Evolutionary conservation across 179 eudicot species (phyloP).

Genomic region (Silene noctiflora): DNA sequence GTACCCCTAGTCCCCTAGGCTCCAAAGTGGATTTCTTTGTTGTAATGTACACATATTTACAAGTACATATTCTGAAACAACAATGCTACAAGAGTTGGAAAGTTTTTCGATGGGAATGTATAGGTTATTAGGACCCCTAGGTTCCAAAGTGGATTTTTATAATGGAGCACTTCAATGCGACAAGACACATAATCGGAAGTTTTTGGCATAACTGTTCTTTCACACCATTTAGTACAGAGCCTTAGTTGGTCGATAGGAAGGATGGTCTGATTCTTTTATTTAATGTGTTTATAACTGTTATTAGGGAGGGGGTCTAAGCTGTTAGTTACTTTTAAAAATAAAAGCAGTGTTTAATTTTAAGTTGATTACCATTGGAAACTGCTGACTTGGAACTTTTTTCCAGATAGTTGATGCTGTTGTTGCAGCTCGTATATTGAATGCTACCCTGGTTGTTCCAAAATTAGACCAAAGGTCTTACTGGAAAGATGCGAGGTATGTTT

Average conservation of each 20-base stretch:
- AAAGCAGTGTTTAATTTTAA: constrained; percentile 3
- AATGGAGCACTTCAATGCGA: no score
- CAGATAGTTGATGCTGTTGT: constrained; percentile 98
- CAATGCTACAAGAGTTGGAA: background rate
- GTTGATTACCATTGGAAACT: constrained; percentile 8
- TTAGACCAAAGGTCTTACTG: constrained; percentile 91
- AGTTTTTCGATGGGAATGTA: background rate
- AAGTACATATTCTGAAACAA: no score
- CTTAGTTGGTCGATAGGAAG: background rate
- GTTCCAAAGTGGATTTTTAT: background rate
- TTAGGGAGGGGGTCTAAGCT: background rate
- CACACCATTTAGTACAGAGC: background rate
- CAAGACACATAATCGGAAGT: background rate
- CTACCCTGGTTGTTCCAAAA: constrained; percentile 86
- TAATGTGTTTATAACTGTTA: background rate
- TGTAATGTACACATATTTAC: no score
- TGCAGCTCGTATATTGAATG: constrained; percentile 95
- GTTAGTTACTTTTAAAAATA: background rate
- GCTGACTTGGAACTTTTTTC: constrained; percentile 15
- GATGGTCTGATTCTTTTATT: background rate
- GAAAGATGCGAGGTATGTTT: constrained; percentile 84
- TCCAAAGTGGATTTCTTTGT: no score
- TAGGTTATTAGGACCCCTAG: background rate
- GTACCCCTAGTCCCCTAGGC: no score
- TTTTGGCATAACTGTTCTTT: background rate